Base-by-base conservation (phyloP, 2,329 filamentous ascomycete genomes). In the Ceratocystis alfenasii region DNA sequence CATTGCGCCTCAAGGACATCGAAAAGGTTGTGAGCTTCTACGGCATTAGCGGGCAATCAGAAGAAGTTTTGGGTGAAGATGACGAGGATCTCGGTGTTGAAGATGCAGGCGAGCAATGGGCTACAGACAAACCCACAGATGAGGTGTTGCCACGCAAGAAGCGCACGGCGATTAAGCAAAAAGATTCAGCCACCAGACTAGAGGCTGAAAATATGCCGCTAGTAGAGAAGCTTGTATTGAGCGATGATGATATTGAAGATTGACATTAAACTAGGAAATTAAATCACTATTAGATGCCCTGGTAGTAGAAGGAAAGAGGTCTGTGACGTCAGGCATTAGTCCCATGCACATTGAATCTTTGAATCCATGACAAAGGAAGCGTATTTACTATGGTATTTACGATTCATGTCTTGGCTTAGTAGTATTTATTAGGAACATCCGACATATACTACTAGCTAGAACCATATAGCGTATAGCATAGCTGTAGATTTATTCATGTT, bases 161-260 rank as follows among this genome's bases (percentile, higher is more conserved):
- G 71, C 74, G 70, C 30, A 69, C 74, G 17, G 74, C 75, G 1
- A 76, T 79, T 69, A 73, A 74, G 69, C 68, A 74, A 63, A 70
- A 71, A 70, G 63, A 65, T 15, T 36, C 55, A 25, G 46, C n/a
- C 12, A 64, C 72, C 69, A 70, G 73, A 2, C 74, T 72, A 8
- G 72, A 77, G 57, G 75, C 75, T 1, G 75, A 78, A 33, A 72
- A 81, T 69, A 76, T 79, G 50, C 61, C 48, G 28, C 28, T 53
- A 53, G 81, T 85, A 68, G 83, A 86, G 73, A 88, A 87, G 71
- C 75, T 92, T 69, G 83, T 90, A 57, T 76, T 93, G 50, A 90
- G 86, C 70, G 89, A 94, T 71, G 89, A 94, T 75, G 89, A 94
- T 77, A 93, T 94, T 72, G 88, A 91, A 74, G 89, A 92, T 71